Evolutionary conservation across 169 alveolate genomes (phyloP), one percentile per base, ranked within the genome.

Genomic region (Plasmodium knowlesi): DNA sequence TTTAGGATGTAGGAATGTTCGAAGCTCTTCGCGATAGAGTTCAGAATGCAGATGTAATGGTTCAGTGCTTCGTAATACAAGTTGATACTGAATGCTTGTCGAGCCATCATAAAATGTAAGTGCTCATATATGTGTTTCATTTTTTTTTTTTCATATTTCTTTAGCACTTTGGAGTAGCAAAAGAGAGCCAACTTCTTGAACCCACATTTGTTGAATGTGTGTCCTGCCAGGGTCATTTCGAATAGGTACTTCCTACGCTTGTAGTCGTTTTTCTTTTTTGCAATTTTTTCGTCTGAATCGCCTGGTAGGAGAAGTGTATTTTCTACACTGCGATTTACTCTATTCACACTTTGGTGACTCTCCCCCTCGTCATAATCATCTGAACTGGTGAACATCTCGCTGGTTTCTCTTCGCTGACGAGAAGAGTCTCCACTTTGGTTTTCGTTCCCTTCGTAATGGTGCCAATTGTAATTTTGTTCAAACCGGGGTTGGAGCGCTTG

Each of bases 221-320:
- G 96, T 8, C 96, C 96, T 1, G 96, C 96, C 79, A 95, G 78
- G 57, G 95, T 93, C 73, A 95, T 88, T 74, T 95, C 96, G 50
- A 95, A 95, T 22, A 82, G 89, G 34, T 92, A 61, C 53, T 85
- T 95, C 41, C 96, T 39, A 14, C 67, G 54, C 14, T 86, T 86
- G 80, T 86, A 86, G 16, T 76, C 78, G 34, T 84, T 84, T 22
- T 67, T 70, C 43, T 84, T 28, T 25, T 41, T 30, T 0, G 6
- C 37, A 67, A 6, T 67, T 67, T 67, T 32, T 8, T 67, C 76
- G 0, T 67, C 76, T 22, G 4, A 12, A 4, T 67, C 37, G 2
- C 22, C 76, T 4, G 22, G 37, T 5, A 28, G 22, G 76, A 22
- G 37, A 16, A 22, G 37, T 16, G 30, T n/a, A 10, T 67, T 67